phyloP scores from a whole-genome alignment of 805 yeast genomes.

The Schwanniomyces occidentalis region DNA sequence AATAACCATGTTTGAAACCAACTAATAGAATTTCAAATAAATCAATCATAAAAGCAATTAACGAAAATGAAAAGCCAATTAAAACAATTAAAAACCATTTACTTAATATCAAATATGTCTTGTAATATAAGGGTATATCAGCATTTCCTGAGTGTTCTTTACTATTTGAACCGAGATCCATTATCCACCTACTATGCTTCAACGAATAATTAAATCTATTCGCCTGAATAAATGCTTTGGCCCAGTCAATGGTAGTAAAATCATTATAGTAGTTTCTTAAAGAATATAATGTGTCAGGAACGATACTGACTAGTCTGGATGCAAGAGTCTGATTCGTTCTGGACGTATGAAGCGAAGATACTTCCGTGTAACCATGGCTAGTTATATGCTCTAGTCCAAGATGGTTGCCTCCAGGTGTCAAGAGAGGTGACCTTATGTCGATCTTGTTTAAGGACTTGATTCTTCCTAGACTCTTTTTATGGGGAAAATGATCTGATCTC shows the following conservation, averaged over 20 bases:
- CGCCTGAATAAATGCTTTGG: constrained; percentile 46
- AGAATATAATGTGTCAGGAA: constrained; percentile 18
- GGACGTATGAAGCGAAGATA: constrained; percentile 11
- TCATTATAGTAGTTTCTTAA: constrained; percentile 51
- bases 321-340: constrained; percentile 13
- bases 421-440: constrained; percentile 20
- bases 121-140: constrained; percentile 20
- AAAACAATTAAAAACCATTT: constrained; percentile 52
- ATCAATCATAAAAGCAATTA: constrained; percentile 52
- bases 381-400: not conserved
- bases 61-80: constrained; percentile 46
- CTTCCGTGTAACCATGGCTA: constrained; percentile 6
- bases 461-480: too few relatives aligned
- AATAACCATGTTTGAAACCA: constrained; percentile 54
- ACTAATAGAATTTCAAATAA: constrained; percentile 47
- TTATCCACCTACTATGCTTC: constrained; percentile 28
- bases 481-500: too few relatives aligned
- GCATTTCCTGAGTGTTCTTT: constrained; percentile 3
- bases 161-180: constrained; percentile 4
- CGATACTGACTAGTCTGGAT: constrained; percentile 13
- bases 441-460: constrained; percentile 19
- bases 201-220: constrained; percentile 42
- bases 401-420: constrained; percentile 5
- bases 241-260: constrained; percentile 64
- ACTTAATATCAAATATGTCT: constrained; percentile 37